A percentile compares a stretch with the other conserved stretches of the same genome.
phyloP scores from a whole-genome alignment of 305 asterid species.

The Withania somnifera region DNA sequence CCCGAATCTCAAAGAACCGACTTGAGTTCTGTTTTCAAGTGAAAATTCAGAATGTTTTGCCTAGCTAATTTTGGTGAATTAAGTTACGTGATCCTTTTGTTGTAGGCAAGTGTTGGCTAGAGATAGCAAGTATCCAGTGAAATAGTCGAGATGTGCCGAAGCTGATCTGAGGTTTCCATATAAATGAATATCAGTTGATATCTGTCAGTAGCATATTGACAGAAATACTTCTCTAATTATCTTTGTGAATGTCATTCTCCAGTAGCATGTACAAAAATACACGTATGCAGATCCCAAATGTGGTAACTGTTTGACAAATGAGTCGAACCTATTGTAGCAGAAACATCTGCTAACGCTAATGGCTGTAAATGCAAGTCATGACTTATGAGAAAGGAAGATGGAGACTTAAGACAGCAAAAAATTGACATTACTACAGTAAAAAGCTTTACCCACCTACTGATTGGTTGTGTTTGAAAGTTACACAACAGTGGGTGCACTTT shows the following conservation, averaged over 20 bases:
- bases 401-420: background rate
- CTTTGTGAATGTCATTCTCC: background rate
- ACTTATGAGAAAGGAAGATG: background rate
- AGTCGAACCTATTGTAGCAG: slow-evolving; percentile 16
- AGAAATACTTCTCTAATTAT: background rate
- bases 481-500: background rate
- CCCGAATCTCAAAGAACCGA: background rate
- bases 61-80: background rate
- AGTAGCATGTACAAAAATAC: background rate
- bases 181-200: background rate
- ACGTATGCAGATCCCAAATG: background rate
- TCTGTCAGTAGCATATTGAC: background rate
- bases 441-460: slow-evolving; percentile 25
- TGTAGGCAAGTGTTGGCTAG: too few species aligned
- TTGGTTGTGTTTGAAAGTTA: background rate
- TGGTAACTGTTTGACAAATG: slow-evolving; percentile 14
- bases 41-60: background rate
- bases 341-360: slow-evolving; percentile 1
- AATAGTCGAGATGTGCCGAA: background rate
- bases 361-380: slow-evolving; percentile 28
- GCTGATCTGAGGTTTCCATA: background rate
- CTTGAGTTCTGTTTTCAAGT: background rate
- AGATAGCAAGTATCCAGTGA: background rate
- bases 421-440: background rate
- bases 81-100: background rate